Conservation (phyloP, 208 protist species). For the Leishmania mexicana region DNA sequence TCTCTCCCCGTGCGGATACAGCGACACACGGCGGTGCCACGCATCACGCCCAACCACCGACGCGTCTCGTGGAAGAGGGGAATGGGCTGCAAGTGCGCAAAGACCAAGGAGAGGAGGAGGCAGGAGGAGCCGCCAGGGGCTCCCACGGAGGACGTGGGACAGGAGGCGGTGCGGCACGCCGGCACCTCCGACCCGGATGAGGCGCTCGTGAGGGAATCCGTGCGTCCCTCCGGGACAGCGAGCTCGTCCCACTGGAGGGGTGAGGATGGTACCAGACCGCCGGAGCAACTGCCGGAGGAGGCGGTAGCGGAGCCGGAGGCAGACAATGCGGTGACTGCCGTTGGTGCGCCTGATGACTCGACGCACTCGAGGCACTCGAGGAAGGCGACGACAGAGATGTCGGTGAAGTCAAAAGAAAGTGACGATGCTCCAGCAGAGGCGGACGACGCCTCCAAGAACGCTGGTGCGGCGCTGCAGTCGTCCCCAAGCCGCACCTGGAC, state of each 20-base stretch:
- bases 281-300: neutral
- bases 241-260: neutral
- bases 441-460: neutral
- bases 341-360: neutral
- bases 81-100: constrained; percentile 34
- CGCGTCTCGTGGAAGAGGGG: neutral
- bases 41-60: too few species aligned
- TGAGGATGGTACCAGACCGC: neutral
- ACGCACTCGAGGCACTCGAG: neutral
- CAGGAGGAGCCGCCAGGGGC: neutral
- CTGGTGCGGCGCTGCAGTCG: neutral
- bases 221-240: neutral
- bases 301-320: neutral
- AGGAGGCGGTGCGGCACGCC: neutral
- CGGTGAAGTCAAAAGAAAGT: neutral
- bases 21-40: too few species aligned
- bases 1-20: too few species aligned
- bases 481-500: neutral
- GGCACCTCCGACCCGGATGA: neutral
- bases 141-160: neutral
- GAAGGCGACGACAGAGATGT: neutral
- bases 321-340: neutral
- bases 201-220: constrained; percentile 3
- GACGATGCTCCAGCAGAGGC: neutral
- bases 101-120: constrained; percentile 20